Percentiles rank a stretch among this genome's conserved stretches.
Evolutionary conservation across 306 rosid species (phyloP).

Genomic region (Pyrus betulifolia): DNA sequence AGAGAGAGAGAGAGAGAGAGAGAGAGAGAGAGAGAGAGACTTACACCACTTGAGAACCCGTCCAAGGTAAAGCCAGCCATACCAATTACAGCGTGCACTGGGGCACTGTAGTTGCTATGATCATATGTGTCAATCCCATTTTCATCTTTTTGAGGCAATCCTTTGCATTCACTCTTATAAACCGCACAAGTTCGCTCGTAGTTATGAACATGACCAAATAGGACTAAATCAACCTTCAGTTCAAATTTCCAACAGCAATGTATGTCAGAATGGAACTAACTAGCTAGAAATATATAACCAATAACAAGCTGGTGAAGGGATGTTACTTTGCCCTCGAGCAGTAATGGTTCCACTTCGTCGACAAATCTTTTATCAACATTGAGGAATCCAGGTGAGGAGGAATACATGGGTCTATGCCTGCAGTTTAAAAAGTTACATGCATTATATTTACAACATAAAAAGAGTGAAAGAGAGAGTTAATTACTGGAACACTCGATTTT

Average conservation of each 20-base stretch:
- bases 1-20: neutral
- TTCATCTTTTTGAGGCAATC: constrained; percentile 50
- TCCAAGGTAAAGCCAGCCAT: constrained; percentile 84
- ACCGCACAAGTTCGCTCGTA: constrained; percentile 81
- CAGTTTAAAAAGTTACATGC: neutral
- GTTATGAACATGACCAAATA: constrained; percentile 80
- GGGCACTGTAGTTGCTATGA: constrained; percentile 60
- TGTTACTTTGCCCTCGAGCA: constrained; percentile 48
- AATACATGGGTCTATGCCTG: constrained; percentile 94
- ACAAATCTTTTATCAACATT: constrained; percentile 22
- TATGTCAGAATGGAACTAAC: neutral
- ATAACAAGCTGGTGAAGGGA: neutral
- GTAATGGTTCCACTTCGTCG: constrained; percentile 56
- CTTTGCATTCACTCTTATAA: constrained; percentile 36
- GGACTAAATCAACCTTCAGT: constrained; percentile 63
- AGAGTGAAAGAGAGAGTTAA: neutral
- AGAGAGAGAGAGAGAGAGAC: constrained; percentile 10
- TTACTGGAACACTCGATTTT: too few species aligned
- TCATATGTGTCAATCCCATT: constrained; percentile 62
- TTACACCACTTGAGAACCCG: constrained; percentile 36
- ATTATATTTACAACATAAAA: neutral
- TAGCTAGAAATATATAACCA: too few species aligned
- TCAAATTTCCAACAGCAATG: neutral
- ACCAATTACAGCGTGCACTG: constrained; percentile 75
- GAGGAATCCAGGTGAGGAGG: constrained; percentile 18